Evolutionary conservation across 208 protist species (phyloP).

Genomic region (Leishmania amazonensis): DNA sequence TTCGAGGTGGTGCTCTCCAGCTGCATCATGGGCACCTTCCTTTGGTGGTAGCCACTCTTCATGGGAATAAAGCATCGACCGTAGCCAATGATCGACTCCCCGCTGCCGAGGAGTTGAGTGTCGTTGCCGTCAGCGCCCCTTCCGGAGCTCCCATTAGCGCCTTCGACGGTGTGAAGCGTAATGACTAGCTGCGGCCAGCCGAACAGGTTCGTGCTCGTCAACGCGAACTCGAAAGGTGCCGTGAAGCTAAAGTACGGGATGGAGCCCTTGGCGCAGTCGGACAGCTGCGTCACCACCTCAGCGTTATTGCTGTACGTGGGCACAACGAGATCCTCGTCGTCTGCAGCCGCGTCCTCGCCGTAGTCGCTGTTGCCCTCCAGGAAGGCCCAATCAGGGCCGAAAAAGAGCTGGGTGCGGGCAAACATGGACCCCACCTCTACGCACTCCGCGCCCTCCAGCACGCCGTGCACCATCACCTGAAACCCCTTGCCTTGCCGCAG

Average conservation of each 20-base stretch:
- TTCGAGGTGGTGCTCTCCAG: constrained; percentile 67
- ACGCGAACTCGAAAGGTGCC: constrained; percentile 80
- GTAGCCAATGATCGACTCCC: constrained; percentile 71
- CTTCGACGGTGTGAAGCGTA: constrained; percentile 68
- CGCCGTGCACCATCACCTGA: constrained; percentile 76
- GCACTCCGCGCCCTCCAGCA: constrained; percentile 83
- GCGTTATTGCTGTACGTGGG: constrained; percentile 70
- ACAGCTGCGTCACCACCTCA: constrained; percentile 86
- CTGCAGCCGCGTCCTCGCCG: constrained; percentile 12
- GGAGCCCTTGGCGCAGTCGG: constrained; percentile 51
- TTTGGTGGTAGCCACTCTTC: constrained; percentile 60
- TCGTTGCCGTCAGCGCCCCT: constrained; percentile 37
- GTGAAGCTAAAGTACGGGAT: constrained; percentile 74
- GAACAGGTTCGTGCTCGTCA: constrained; percentile 80
- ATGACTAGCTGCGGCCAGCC: constrained; percentile 88
- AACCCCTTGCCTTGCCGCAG: constrained; percentile 48
- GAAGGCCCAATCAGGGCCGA: constrained; percentile 79
- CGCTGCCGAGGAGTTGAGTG: constrained; percentile 43
- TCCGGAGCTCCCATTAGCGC: constrained; percentile 30
- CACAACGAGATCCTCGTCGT: constrained; percentile 38
- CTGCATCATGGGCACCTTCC: constrained; percentile 73
- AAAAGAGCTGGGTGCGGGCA: constrained; percentile 85
- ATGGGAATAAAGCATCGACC: constrained; percentile 83
- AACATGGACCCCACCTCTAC: constrained; percentile 63
- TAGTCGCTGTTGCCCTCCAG: constrained; percentile 19